A percentile compares a stretch with the other conserved stretches of the same genome.
Conservation (phyloP, 148 eudicot genomes). For the Silene uniflora region DNA sequence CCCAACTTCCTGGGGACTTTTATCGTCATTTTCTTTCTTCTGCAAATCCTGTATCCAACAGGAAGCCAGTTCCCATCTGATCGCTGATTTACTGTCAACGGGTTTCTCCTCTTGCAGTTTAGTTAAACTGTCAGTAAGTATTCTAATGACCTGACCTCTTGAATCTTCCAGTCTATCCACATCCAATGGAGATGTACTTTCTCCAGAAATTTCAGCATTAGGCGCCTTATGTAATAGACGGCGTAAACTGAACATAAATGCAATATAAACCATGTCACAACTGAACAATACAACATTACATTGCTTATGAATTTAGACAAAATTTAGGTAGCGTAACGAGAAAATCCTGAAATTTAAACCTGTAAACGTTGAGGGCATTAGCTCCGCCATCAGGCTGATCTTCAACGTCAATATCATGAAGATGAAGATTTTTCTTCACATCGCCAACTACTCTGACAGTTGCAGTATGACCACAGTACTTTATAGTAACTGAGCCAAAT, state of each 20-base stretch:
- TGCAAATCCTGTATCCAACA: constrained; percentile 96
- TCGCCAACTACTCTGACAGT: constrained; percentile 71
- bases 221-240: constrained; percentile 50
- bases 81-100: constrained; percentile 32
- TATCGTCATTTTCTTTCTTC: constrained; percentile 55
- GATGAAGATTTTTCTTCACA: constrained; percentile 43
- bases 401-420: constrained; percentile 64
- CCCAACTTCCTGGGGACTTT: constrained; percentile 36
- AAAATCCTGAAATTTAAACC: constrained; percentile 32
- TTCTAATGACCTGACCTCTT: constrained; percentile 40
- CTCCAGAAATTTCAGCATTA: constrained; percentile 41
- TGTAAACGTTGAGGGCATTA: constrained; percentile 87
- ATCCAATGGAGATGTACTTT: constrained; percentile 34
- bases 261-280: constrained; percentile 6
- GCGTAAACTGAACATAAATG: constrained; percentile 54
- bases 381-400: constrained; percentile 98
- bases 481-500: constrained; percentile 61
- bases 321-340: no score
- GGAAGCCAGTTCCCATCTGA: constrained; percentile 99
- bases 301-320: background rate
- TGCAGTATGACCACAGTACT: constrained; percentile 81
- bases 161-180: constrained; percentile 41
- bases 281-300: background rate
- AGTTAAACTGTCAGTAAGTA: constrained; percentile 60
- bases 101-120: constrained; percentile 51